Percentiles rank a stretch among this genome's conserved stretches.
Evolutionary conservation across 176 grass and related monocot species (phyloP).

Genomic region (Metroxylon sagu): DNA sequence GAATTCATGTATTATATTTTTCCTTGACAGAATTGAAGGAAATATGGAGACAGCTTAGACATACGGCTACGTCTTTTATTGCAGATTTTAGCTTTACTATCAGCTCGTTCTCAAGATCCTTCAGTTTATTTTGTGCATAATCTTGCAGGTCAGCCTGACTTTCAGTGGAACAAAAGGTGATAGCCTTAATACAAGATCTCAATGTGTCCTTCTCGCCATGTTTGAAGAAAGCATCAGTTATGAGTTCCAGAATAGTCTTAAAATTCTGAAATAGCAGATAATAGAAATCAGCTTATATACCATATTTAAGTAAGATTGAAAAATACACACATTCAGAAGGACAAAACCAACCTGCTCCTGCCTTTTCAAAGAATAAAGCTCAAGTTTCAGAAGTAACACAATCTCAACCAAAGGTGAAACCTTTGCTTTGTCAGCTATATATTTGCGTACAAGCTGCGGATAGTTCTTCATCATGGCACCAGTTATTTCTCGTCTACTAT

Average conservation of each 20-base stretch:
- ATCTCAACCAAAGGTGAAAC: conserved; percentile 82
- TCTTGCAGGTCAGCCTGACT: conserved; percentile 84
- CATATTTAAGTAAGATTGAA: not conserved
- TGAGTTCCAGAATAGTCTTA: conserved; percentile 70
- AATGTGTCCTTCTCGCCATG: conserved; percentile 89
- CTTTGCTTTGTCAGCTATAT: conserved; percentile 88
- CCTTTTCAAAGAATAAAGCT: conserved; percentile 85
- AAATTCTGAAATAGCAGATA: conserved; percentile 57
- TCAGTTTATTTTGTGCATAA: conserved; percentile 78
- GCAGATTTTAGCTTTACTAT: conserved; percentile 82
- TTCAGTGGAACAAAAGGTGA: conserved; percentile 71
- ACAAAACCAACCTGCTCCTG: conserved; percentile 67
- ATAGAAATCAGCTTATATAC: conserved; percentile 6
- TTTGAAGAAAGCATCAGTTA: conserved; percentile 92
- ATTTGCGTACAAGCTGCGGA: conserved; percentile 83
- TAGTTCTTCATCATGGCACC: conserved; percentile 68
- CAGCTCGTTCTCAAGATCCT: conserved; percentile 78
- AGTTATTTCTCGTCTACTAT: conserved; percentile 79
- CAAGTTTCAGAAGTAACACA: conserved; percentile 81
- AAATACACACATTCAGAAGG: not conserved
- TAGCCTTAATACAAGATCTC: conserved; percentile 86
- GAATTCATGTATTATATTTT: conserved; percentile 17
- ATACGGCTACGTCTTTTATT: conserved; percentile 87
- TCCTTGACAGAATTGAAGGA: not conserved
- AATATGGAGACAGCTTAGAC: conserved; percentile 12